Base-by-base conservation (phyloP, 441 rosid genomes). In the Arabidopsis hybrid region DNA sequence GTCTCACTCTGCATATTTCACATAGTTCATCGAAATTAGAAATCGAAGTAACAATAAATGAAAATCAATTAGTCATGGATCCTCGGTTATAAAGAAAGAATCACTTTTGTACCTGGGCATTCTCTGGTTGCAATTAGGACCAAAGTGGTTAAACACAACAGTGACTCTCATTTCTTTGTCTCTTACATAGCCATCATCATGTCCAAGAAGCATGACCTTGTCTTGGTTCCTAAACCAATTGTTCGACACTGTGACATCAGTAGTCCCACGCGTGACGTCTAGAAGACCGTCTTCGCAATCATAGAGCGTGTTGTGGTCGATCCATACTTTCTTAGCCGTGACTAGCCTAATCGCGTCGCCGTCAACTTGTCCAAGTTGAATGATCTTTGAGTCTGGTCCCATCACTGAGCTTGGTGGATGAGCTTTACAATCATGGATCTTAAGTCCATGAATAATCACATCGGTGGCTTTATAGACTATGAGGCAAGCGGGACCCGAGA, bases 151-250 rank as follows among this genome's bases (percentile, higher is more conserved):
- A 78, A 87, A 86, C 11, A 80, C 85, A 65, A 90, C 85, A 4
- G 94, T 92, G 17, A 77, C 97, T 79, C 82, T 92, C 97, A 90
- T 90, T 42, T 85, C 78, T 83, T 75, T 83, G 74, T 92, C 92
- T 14, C 89, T 73, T 8, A 73, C 12, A 74, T 60, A 88, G 3
- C 91, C 91, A 60, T 90, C 92, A 34, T 89, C 91, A 26, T 92
- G 96, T 2, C 97, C 90, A 1, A 88, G 88, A 60, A 90, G 96
- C 97, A 91, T 91, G 56, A 90, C 95, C 83, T 90, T 91, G 83
- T 91, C 95, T 10, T 93, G 97, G 67, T 88, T 79, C 62, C 82
- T 85, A 58, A 93, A 91, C 97, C 95, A 85, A 67, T 91, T 90
- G 85, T 90, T 93, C 1, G 90, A 90, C n/a, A 91, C 71, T 11